A percentile compares a stretch with the other conserved stretches of the same genome.
phyloP scores from a whole-genome alignment of 345 rosid genomes.

The Luvunga scandens region DNA sequence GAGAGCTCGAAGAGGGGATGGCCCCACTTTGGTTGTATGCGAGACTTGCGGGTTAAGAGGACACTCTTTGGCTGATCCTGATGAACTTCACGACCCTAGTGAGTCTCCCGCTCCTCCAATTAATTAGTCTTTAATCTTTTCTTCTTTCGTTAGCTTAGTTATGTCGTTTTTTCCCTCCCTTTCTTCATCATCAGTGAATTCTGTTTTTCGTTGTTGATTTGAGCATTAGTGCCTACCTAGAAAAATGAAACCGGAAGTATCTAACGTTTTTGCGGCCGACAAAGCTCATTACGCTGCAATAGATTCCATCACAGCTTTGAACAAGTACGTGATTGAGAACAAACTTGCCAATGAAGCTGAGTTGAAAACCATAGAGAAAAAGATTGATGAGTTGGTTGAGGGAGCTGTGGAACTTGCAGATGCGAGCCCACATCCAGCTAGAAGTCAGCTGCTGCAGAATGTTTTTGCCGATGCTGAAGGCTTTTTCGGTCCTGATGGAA shows the following conservation, averaged over 20 bases:
- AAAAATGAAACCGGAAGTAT: too few relatives aligned
- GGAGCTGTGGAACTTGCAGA: conserved; percentile 61
- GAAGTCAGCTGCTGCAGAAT: conserved; percentile 54
- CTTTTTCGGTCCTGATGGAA: conserved; percentile 49
- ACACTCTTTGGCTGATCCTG: conserved; percentile 72
- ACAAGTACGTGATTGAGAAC: conserved; percentile 45
- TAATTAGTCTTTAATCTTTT: not conserved
- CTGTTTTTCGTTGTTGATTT: not conserved
- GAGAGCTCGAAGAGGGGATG: conserved; percentile 60
- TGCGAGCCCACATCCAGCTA: conserved; percentile 42
- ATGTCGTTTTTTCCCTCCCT: too few relatives aligned
- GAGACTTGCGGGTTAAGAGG: conserved; percentile 59
- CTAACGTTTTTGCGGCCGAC: conserved; percentile 39
- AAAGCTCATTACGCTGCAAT: conserved; percentile 52
- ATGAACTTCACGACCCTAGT: conserved; percentile 70
- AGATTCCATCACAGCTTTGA: conserved; percentile 53
- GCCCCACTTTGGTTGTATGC: conserved; percentile 63
- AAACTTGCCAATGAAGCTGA: conserved; percentile 47
- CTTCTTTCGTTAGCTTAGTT: not conserved
- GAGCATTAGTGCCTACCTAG: not conserved
- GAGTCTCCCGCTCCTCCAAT: not conserved
- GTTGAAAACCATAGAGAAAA: conserved; percentile 47
- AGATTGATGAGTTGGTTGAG: conserved; percentile 52
- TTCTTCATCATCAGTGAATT: too few relatives aligned
- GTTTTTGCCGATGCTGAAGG: conserved; percentile 62